Conservation (phyloP, 768 basidiomycete species). For the Tubosaeta sp. region DNA sequence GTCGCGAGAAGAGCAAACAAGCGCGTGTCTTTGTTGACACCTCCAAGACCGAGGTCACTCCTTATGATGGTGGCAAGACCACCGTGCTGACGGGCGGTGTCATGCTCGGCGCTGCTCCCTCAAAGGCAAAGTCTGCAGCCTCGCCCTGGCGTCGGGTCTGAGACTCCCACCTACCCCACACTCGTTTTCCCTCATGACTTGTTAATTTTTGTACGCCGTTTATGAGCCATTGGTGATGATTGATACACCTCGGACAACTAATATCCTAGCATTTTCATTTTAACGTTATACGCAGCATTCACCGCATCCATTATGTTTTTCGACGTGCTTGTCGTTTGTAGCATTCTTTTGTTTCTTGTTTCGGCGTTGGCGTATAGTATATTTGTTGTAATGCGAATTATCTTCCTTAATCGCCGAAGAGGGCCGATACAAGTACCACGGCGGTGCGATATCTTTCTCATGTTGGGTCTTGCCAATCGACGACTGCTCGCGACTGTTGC, state of each 20-base stretch:
- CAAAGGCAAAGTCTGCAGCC: constrained; percentile 28
- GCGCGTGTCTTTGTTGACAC: constrained; percentile 71
- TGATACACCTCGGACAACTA: constrained; percentile 23
- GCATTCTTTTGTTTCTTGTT: constrained; percentile 27
- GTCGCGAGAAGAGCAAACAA: constrained; percentile 65
- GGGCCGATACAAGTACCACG: background rate
- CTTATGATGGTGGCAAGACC: constrained; percentile 85
- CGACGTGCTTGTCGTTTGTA: constrained; percentile 26
- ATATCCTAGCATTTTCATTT: constrained; percentile 31
- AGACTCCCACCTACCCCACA: constrained; percentile 20
- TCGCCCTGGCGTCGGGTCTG: constrained; percentile 60
- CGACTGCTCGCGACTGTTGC: constrained; percentile 61
- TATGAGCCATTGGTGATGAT: constrained; percentile 25
- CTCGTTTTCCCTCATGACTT: constrained; percentile 23
- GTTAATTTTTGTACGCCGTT: constrained; percentile 20
- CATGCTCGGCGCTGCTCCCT: constrained; percentile 64
- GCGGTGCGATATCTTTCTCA: too few relatives aligned
- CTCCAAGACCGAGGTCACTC: constrained; percentile 73
- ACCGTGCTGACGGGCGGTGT: constrained; percentile 85
- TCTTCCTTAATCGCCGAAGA: constrained; percentile 5
- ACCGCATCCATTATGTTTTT: constrained; percentile 20
- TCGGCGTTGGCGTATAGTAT: constrained; percentile 20
- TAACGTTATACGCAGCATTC: constrained; percentile 33
- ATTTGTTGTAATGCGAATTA: constrained; percentile 28
- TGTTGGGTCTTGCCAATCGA: constrained; percentile 22